Evolutionary conservation across 192 early-diverging fungal genomes (phyloP), one percentile per base, ranked within the genome.

Genomic region (Backusella macrospora): DNA sequence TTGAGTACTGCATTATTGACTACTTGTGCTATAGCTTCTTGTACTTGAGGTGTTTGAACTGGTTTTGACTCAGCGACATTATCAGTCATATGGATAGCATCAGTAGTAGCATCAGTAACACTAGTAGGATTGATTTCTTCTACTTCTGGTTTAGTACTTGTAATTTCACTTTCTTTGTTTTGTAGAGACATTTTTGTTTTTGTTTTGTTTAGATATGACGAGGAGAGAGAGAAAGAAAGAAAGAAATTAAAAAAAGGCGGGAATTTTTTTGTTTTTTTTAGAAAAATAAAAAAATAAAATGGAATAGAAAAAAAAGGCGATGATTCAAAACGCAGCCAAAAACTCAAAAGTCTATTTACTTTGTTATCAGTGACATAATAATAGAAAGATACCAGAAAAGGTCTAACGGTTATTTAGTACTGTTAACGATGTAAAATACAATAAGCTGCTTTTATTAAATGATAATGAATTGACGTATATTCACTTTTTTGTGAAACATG

Each of bases 261-360:
- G 52, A 26, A 59, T 26, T 59, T 59, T 55, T 34, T 34, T 34
- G 29, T 34, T 26, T 55, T 8, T 23, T 16, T 6, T 49, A 21
- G 10, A 55, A 55, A 55, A 21, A 52, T 6, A 42, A 42, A 42
- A 6, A 42, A 42, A 42, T 42, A n/a, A n/a, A n/a, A n/a, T n/a
- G n/a, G n/a, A 34, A 43, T 0, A 43, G 21, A 55, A 26, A 59
- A 18, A 59, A 59, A 59, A 59, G 21, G 52, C 21, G 18, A 59
- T 59, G 52, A 59, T 59, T 59, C 52, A 59, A 59, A 59, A 59
- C 13, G 52, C 23, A 29, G 52, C 52, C 10, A 59, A 59, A 59
- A 59, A 8, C 7, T 10, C 21, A 59, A 8, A 59, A 23, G 52
- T 12, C 26, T 59, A 14, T 18, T 21, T 52, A 21, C 49, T 23